A percentile compares a stretch with the other conserved stretches of the same genome.
Conservation (phyloP, 176 grass and related monocot genomes). For the Aegilops tauschii region DNA sequence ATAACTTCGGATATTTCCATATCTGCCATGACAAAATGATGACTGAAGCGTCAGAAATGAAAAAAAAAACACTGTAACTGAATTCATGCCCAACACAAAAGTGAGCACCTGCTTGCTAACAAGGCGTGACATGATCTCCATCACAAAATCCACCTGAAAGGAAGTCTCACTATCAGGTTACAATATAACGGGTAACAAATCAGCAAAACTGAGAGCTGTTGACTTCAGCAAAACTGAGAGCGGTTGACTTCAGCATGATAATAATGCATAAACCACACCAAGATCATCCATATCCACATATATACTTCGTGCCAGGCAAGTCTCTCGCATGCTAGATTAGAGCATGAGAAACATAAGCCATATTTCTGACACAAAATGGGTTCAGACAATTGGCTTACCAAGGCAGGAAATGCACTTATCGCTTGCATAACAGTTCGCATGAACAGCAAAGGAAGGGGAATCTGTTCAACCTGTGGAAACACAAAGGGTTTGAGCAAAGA, state of each 20-base stretch:
- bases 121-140: conserved; percentile 92
- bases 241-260: background rate
- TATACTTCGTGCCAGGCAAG: conserved; percentile 10
- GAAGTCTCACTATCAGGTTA: conserved; percentile 23
- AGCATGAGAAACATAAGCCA: conserved; percentile 10
- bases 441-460: conserved; percentile 94
- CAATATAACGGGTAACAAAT: background rate
- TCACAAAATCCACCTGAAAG: conserved; percentile 85
- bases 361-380: background rate
- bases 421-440: conserved; percentile 98
- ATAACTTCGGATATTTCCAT: conserved; percentile 98
- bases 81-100: background rate
- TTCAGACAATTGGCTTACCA: conserved; percentile 56
- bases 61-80: background rate
- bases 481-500: conserved; percentile 22
- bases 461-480: conserved; percentile 87
- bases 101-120: conserved; percentile 77
- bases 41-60: conserved; percentile 18
- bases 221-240: background rate
- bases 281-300: conserved; percentile 2
- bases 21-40: conserved; percentile 52
- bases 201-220: background rate
- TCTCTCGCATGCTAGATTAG: conserved; percentile 2
- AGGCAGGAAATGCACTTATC: conserved; percentile 75
- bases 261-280: background rate